Percentiles rank a stretch among this genome's conserved stretches.
Conservation (phyloP, 257 asterid genomes). For the Orobanche coerulescens region DNA sequence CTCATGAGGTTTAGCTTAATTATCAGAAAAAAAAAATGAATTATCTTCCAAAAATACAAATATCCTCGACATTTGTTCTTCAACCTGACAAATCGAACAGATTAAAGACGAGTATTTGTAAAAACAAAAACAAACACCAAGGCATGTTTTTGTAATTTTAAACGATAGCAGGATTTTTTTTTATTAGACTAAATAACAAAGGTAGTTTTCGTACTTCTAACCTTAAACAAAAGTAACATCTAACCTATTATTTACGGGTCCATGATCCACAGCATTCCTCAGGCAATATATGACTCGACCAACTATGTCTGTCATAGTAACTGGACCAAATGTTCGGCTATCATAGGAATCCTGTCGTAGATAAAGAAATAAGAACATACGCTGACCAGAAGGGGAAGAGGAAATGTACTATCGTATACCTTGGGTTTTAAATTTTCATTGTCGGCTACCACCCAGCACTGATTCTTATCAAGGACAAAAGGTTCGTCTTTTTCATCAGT, state of each 20-base stretch:
- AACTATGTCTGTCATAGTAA: constrained; percentile 50
- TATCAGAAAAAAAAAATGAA: neutral
- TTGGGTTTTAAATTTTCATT: constrained; percentile 54
- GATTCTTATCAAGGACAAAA: constrained; percentile 67
- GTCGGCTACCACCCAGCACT: constrained; percentile 84
- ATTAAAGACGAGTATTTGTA: neutral
- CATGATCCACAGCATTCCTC: constrained; percentile 71
- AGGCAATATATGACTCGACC: constrained; percentile 80
- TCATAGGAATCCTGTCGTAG: constrained; percentile 71
- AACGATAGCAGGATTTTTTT: neutral
- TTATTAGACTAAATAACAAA: neutral
- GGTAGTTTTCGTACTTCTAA: neutral
- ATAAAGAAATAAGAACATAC: neutral
- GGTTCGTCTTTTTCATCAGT: constrained; percentile 66
- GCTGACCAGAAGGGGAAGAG: neutral
- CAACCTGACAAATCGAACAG: neutral
- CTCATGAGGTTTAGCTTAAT: neutral
- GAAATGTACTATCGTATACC: constrained; percentile 39
- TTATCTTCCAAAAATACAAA: neutral
- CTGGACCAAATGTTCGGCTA: constrained; percentile 86
- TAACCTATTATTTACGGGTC: constrained; percentile 74
- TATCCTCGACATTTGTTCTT: neutral
- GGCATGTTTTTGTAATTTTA: neutral
- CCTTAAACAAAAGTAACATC: neutral
- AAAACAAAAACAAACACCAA: neutral